A percentile compares a stretch with the other conserved stretches of the same genome.
Evolutionary conservation across 805 yeast species (phyloP).

Genomic region (Helenozyma baotianmanensis): DNA sequence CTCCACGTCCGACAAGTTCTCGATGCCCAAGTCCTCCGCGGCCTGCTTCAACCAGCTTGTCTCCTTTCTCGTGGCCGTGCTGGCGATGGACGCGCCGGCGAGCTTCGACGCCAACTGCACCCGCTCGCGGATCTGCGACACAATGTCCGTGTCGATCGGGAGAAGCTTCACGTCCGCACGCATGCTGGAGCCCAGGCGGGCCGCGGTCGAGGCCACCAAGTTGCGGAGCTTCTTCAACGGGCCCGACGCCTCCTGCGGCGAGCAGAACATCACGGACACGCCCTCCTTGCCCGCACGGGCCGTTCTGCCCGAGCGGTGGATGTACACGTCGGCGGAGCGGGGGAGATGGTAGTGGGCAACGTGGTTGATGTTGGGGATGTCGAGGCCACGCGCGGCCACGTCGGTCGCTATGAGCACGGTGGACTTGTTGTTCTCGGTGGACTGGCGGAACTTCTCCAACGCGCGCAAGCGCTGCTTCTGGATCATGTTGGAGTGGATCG

Average conservation of each 20-base stretch:
- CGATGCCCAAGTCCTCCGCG: slow-evolving; percentile 89
- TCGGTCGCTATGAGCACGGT: slow-evolving; percentile 88
- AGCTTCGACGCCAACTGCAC: slow-evolving; percentile 64
- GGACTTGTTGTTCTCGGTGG: slow-evolving; percentile 43
- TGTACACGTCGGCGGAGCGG: slow-evolving; percentile 87
- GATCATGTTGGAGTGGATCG: slow-evolving; percentile 89
- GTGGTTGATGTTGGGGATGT: slow-evolving; percentile 84
- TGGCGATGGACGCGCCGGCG: slow-evolving; percentile 65
- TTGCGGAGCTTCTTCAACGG: slow-evolving; percentile 74
- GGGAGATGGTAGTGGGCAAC: slow-evolving; percentile 96
- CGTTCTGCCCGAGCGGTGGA: slow-evolving; percentile 98
- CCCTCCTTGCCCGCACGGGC: slow-evolving; percentile 94
- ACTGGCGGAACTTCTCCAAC: slow-evolving; percentile 70
- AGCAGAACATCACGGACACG: slow-evolving; percentile 89
- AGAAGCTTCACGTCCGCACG: slow-evolving; percentile 57
- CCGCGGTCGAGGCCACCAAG: slow-evolving; percentile 37
- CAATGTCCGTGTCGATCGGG: slow-evolving; percentile 71
- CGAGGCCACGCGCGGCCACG: slow-evolving; percentile 97
- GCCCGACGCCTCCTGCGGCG: slow-evolving; percentile 91
- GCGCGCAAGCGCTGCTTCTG: slow-evolving; percentile 89
- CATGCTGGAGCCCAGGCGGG: slow-evolving; percentile 24
- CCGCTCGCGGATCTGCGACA: slow-evolving; percentile 67
- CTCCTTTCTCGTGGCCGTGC: slow-evolving; percentile 60
- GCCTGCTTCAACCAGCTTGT: slow-evolving; percentile 82
- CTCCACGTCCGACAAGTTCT: slow-evolving; percentile 59